A percentile compares a stretch with the other conserved stretches of the same genome.
phyloP scores from a whole-genome alignment of 225 moss, liverwort and hornwort genomes.

The Thuidium tamariscinum region DNA sequence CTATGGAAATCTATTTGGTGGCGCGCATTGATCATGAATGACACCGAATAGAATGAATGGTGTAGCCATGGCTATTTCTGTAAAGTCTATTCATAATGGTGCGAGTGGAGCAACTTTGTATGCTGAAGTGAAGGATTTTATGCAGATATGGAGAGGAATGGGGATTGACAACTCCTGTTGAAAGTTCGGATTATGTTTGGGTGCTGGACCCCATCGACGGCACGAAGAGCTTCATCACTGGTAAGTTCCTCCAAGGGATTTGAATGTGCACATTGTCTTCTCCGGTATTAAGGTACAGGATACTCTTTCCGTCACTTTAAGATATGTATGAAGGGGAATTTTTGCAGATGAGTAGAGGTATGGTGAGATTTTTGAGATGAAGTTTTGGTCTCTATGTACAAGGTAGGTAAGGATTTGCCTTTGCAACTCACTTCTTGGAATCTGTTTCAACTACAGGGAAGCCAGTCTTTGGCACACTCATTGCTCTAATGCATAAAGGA shows the following conservation, averaged over 20 bases:
- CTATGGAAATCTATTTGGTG: not conserved
- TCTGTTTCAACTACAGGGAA: constrained; percentile 50
- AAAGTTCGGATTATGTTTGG: constrained; percentile 76
- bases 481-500: constrained; percentile 78
- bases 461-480: constrained; percentile 88
- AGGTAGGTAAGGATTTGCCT: not conserved
- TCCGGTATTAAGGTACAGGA: not conserved
- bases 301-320: not conserved
- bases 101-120: not conserved
- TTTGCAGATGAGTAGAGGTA: not conserved
- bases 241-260: constrained; percentile 8
- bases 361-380: not conserved
- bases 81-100: not conserved
- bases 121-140: not conserved
- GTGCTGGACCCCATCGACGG: constrained; percentile 97
- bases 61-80: not conserved
- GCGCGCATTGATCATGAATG: not conserved
- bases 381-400: not conserved
- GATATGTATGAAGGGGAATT: not conserved
- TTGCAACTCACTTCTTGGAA: not conserved
- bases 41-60: not conserved
- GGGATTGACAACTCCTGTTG: constrained; percentile 62
- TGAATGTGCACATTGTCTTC: not conserved
- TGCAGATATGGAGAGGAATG: constrained; percentile 88
- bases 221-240: constrained; percentile 97